Percentiles rank a stretch among this genome's conserved stretches.
Evolutionary conservation across 805 yeast species (phyloP).

Genomic region (Cyberlindnera petersonii): DNA sequence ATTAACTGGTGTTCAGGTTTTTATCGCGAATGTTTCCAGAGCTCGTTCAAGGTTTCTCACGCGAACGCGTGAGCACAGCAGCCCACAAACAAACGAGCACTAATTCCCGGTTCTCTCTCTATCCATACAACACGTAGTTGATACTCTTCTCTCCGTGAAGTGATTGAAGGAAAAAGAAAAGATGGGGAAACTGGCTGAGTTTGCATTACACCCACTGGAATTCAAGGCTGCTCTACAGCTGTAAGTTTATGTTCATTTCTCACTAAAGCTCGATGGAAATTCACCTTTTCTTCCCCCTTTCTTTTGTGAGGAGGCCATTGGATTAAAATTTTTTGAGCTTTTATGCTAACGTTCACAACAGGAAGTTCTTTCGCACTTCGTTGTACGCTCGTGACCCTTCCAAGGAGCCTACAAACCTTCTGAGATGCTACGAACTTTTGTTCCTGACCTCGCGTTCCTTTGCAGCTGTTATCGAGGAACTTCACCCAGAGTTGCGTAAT

Average conservation of each 20-base stretch:
- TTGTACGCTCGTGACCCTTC: constrained; percentile 34
- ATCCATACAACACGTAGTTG: too few relatives aligned
- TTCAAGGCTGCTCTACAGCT: constrained; percentile 15
- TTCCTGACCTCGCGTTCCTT: constrained; percentile 81
- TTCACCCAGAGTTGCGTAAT: constrained; percentile 83
- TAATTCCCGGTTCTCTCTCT: neutral
- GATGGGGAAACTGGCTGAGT: constrained; percentile 15
- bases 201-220: constrained; percentile 16
- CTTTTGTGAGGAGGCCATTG: too few relatives aligned
- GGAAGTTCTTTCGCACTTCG: constrained; percentile 41
- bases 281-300: neutral
- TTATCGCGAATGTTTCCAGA: neutral
- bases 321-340: neutral
- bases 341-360: constrained; percentile 10
- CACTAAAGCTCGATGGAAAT: too few relatives aligned
- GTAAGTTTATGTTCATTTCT: too few relatives aligned
- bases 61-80: too few relatives aligned
- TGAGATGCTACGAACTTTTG: constrained; percentile 65
- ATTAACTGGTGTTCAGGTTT: too few relatives aligned
- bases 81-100: neutral
- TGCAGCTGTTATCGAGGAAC: constrained; percentile 87
- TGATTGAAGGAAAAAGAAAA: neutral
- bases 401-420: constrained; percentile 41
- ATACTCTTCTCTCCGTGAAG: too few relatives aligned
- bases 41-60: too few relatives aligned